A percentile compares a stretch with the other conserved stretches of the same genome.
Conservation (phyloP, 2,329 filamentous ascomycete species). For the Trichoderma sp. region DNA sequence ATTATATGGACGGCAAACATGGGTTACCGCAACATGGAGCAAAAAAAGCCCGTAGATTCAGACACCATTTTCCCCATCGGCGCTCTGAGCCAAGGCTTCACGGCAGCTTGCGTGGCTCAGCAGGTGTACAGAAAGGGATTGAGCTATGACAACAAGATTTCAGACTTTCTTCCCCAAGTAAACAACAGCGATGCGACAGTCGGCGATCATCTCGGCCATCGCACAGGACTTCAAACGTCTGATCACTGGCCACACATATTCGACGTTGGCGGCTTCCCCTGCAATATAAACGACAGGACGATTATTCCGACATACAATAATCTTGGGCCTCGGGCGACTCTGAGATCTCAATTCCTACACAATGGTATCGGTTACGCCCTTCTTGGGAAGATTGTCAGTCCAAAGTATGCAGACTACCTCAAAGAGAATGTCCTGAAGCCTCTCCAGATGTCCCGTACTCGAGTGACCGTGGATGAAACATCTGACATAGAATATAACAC, state of each 20-base stretch:
- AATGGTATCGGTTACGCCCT: neutral
- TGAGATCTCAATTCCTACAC: neutral
- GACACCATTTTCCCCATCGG: neutral
- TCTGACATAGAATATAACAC: neutral
- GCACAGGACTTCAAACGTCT: neutral
- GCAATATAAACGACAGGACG: neutral
- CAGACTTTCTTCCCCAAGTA: neutral
- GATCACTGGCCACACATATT: neutral
- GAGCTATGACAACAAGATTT: neutral
- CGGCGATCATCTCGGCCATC: slow-evolving; percentile 1
- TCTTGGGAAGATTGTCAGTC: neutral
- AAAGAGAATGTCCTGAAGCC: neutral
- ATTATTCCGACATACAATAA: neutral
- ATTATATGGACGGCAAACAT: neutral
- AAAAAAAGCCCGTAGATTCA: neutral
- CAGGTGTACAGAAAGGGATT: neutral
- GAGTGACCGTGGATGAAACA: no score
- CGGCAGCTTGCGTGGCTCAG: neutral
- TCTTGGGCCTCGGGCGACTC: neutral
- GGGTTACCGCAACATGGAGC: neutral
- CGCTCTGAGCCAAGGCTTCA: neutral
- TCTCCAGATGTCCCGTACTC: neutral
- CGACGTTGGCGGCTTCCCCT: neutral
- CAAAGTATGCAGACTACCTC: neutral
- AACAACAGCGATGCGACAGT: neutral